These are phyloP conservation scores for Dendrobium nobile DNA, from an alignment of 106 monocot genomes.

Conservation along the genomic window DNA sequence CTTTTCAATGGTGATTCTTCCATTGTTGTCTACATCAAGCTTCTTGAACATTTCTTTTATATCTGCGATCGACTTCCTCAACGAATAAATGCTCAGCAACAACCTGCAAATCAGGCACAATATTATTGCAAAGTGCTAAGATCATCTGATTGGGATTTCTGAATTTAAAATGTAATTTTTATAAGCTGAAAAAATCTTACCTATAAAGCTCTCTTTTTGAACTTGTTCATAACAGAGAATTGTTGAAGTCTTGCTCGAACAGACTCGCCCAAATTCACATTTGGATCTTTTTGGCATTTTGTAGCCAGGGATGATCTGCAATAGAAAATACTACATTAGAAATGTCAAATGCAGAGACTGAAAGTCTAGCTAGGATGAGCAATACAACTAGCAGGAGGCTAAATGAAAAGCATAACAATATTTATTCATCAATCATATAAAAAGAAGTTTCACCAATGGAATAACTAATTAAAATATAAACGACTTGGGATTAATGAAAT, in stretches of 20 bases:
- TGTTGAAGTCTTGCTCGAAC: constrained; percentile 46
- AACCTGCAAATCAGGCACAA: constrained; percentile 22
- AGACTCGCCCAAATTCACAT: constrained; percentile 41
- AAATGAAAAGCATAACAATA: too few species aligned
- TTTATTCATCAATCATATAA: too few species aligned
- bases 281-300: constrained; percentile 44
- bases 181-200: constrained; percentile 9
- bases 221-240: constrained; percentile 52
- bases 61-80: constrained; percentile 38
- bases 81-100: constrained; percentile 43
- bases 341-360: not conserved
- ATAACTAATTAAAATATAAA: too few species aligned
- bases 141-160: not conserved
- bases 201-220: constrained; percentile 52
- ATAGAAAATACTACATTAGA: not conserved
- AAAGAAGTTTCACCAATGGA: too few species aligned
- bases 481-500: too few species aligned
- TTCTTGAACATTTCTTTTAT: constrained; percentile 37
- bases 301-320: constrained; percentile 50
- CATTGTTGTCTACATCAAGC: constrained; percentile 29
- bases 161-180: not conserved
- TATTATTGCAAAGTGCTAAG: not conserved
- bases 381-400: too few species aligned
- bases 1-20: constrained; percentile 29
- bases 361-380: not conserved